These are phyloP conservation scores for Diutina mesorugosa DNA, from an alignment of 1,139 yeast genomes.

Conservation along the genomic window DNA sequence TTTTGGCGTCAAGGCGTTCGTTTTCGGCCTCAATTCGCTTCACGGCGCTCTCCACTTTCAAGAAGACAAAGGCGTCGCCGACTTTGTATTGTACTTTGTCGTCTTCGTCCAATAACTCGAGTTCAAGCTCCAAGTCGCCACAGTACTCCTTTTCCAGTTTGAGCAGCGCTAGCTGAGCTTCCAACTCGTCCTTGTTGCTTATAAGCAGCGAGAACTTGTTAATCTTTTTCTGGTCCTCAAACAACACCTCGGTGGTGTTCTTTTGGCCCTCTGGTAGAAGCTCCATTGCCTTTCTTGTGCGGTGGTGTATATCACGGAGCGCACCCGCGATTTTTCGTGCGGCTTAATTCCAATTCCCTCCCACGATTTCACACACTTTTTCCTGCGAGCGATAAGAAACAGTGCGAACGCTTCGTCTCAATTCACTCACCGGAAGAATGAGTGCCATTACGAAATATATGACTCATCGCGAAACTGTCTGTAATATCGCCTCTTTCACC, in stretches of 20 bases:
- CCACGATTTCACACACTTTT: not conserved
- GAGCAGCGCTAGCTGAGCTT: conserved; percentile 34
- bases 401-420: no score
- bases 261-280: conserved; percentile 53
- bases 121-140: conserved; percentile 75
- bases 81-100: conserved; percentile 54
- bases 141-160: conserved; percentile 74
- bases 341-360: not conserved
- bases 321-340: not conserved
- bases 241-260: conserved; percentile 64
- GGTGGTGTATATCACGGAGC: not conserved
- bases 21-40: conserved; percentile 51
- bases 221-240: conserved; percentile 84
- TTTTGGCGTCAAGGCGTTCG: conserved; percentile 34
- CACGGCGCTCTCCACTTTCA: conserved; percentile 55
- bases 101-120: conserved; percentile 77
- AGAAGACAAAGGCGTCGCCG: conserved; percentile 66
- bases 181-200: conserved; percentile 47
- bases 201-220: conserved; percentile 80
- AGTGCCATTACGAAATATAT: not conserved
- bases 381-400: not conserved
- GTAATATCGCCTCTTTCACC: not conserved
- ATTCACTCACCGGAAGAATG: no score
- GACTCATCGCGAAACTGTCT: not conserved
- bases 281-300: conserved; percentile 20